Conservation (phyloP, 2,329 filamentous ascomycete species). For the Diaporthe citriasiana region DNA sequence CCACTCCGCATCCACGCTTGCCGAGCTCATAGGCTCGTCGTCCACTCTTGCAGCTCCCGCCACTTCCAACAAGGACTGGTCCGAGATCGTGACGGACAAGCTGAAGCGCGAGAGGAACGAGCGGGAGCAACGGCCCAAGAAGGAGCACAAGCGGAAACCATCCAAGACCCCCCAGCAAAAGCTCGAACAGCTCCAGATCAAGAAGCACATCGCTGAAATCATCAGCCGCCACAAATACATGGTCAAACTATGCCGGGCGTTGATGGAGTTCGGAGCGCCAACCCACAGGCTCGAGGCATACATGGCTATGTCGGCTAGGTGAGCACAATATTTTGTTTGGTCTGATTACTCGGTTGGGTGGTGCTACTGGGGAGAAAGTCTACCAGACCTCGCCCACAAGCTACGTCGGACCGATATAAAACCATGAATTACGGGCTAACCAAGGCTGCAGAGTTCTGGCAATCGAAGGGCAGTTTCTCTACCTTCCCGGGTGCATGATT, state of each 20-base stretch:
- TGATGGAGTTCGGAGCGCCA: constrained; percentile 93
- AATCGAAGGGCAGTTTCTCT: constrained; percentile 90
- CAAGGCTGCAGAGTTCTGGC: constrained; percentile 76
- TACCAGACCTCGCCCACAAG: too few relatives aligned
- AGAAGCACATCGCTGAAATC: constrained; percentile 74
- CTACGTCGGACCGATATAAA: not conserved
- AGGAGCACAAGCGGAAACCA: constrained; percentile 43
- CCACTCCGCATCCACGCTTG: constrained; percentile 62
- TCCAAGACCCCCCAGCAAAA: constrained; percentile 44
- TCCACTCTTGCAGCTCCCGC: constrained; percentile 65
- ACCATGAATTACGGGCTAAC: not conserved
- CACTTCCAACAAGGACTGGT: constrained; percentile 53
- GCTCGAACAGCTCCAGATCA: constrained; percentile 59
- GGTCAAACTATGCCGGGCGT: constrained; percentile 83
- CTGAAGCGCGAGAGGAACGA: constrained; percentile 44
- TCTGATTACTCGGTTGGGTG: not conserved
- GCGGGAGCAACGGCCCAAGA: constrained; percentile 41
- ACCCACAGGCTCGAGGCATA: constrained; percentile 94
- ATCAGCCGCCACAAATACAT: constrained; percentile 87
- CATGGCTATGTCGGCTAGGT: constrained; percentile 83
- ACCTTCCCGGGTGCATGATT: constrained; percentile 94
- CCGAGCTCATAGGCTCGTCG: constrained; percentile 68
- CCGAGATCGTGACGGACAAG: constrained; percentile 56
- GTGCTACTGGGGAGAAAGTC: too few relatives aligned
- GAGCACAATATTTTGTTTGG: not conserved